These are phyloP conservation scores for Centrapalus pauciflorus DNA, from an alignment of 129 eudicot genomes.

Conservation along the genomic window DNA sequence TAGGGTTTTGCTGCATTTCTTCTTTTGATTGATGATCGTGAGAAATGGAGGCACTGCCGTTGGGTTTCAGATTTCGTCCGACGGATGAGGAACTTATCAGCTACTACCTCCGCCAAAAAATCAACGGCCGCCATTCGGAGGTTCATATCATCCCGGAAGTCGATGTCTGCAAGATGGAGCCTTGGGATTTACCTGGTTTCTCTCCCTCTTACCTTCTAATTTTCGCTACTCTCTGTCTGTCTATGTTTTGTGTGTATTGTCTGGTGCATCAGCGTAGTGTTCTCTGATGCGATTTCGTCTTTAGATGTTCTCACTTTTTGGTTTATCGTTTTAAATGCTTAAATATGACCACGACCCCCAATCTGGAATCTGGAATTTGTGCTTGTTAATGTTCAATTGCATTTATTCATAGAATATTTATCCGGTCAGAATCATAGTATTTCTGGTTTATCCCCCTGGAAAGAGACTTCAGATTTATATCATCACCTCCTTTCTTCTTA, in stretches of 20 bases:
- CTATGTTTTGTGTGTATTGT: neutral
- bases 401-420: constrained; percentile 7
- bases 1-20: constrained; percentile 21
- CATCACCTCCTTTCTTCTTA: neutral
- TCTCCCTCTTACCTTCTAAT: neutral
- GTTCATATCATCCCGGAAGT: constrained; percentile 59
- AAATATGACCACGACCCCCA: constrained; percentile 13
- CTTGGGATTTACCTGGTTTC: constrained; percentile 66
- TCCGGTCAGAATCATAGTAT: neutral
- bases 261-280: neutral
- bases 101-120: constrained; percentile 52
- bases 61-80: constrained; percentile 64
- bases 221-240: neutral
- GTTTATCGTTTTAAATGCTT: neutral
- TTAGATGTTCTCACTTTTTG: neutral
- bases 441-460: constrained; percentile 2
- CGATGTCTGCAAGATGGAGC: constrained; percentile 73
- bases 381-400: neutral
- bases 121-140: constrained; percentile 53
- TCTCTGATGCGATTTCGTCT: neutral
- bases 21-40: neutral
- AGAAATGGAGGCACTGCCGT: constrained; percentile 45
- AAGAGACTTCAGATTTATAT: neutral
- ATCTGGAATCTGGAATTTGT: constrained; percentile 32
- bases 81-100: constrained; percentile 59